phyloP scores from a whole-genome alignment of 192 early-diverging fungal genomes.

The Umbelopsis ramanniana region DNA sequence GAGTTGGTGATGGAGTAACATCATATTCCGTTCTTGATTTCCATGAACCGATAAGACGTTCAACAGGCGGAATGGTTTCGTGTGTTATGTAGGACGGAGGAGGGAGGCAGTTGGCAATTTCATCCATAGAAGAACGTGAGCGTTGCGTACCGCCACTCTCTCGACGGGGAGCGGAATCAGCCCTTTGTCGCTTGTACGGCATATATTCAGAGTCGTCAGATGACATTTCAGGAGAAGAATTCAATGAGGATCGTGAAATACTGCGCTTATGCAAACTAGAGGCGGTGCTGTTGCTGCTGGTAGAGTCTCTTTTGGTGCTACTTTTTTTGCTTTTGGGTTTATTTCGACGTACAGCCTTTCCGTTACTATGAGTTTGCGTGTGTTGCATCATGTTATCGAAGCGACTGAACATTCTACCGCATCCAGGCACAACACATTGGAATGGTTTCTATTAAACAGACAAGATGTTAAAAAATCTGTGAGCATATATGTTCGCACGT shows the following conservation, averaged over 20 bases:
- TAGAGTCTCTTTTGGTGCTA: not conserved
- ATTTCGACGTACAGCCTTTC: not conserved
- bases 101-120: not conserved
- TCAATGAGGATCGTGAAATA: not conserved
- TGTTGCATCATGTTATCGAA: constrained; percentile 82
- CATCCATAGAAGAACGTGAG: not conserved
- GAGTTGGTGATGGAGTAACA: not conserved
- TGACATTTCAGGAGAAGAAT: constrained; percentile 11
- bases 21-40: not conserved
- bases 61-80: constrained; percentile 4
- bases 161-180: not conserved
- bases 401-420: constrained; percentile 67
- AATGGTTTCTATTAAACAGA: constrained; percentile 57
- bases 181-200: not conserved
- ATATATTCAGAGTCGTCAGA: constrained; percentile 14
- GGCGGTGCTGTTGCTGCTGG: not conserved
- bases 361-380: constrained; percentile 63
- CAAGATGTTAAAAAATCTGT: too few relatives aligned
- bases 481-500: too few relatives aligned
- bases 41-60: constrained; percentile 12
- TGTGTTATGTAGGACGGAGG: constrained; percentile 2
- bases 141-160: not conserved
- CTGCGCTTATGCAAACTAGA: not conserved
- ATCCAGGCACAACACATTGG: constrained; percentile 64
- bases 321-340: not conserved